phyloP scores from a whole-genome alignment of 2,329 filamentous ascomycete species.

The Penicillium sp. region DNA sequence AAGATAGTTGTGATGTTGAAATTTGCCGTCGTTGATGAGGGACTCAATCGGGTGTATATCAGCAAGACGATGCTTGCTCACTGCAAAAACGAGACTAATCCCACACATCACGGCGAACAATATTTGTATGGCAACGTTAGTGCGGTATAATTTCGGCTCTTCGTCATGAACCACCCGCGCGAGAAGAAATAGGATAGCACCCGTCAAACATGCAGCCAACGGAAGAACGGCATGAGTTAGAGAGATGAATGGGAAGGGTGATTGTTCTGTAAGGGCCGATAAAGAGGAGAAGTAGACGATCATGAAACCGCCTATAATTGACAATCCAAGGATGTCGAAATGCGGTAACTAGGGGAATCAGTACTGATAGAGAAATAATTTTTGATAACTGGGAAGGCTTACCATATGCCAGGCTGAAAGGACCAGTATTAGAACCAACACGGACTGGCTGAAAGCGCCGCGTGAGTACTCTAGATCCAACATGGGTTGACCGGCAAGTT shows the following conservation, averaged over 20 bases:
- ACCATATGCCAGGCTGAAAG: constrained; percentile 43
- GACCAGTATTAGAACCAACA: constrained; percentile 35
- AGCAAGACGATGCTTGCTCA: constrained; percentile 41
- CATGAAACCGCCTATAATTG: constrained; percentile 39
- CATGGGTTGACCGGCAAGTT: constrained; percentile 41
- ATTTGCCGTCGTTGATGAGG: constrained; percentile 51
- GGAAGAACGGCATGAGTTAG: constrained; percentile 28
- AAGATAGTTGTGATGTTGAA: constrained; percentile 50
- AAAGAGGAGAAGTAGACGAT: constrained; percentile 34
- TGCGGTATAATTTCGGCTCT: constrained; percentile 28
- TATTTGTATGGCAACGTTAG: constrained; percentile 35
- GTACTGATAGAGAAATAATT: neutral
- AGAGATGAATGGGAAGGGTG: constrained; percentile 34
- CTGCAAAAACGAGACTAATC: constrained; percentile 42
- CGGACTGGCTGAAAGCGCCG: constrained; percentile 38
- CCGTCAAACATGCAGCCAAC: constrained; percentile 32
- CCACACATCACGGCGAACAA: constrained; percentile 43
- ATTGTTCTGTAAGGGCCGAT: constrained; percentile 30
- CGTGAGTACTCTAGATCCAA: constrained; percentile 39
- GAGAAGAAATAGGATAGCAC: constrained; percentile 29
- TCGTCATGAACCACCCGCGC: constrained; percentile 28
- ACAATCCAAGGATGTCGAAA: constrained; percentile 40
- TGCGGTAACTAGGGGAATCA: constrained; percentile 39
- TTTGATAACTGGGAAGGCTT: constrained; percentile 19
- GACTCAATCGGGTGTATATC: constrained; percentile 55